Evolutionary conservation across 257 asterid genomes (phyloP).

Genomic region (Ocimum tenuiflorum): DNA sequence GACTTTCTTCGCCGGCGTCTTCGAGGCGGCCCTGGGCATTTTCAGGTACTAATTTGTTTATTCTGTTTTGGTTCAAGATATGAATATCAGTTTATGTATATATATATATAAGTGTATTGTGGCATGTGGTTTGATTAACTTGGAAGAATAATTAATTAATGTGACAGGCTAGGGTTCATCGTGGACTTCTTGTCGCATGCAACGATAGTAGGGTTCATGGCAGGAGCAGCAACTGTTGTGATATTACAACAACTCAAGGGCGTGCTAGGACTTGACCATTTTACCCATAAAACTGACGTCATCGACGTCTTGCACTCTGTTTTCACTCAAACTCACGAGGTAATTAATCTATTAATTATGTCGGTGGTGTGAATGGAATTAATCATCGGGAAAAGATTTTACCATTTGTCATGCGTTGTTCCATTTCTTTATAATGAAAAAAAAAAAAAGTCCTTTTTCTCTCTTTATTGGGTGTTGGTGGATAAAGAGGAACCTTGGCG

Average conservation of each 20-base stretch:
- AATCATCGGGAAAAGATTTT: neutral
- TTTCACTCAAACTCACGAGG: slow-evolving; percentile 72
- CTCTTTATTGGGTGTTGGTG: neutral
- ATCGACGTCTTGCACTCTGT: slow-evolving; percentile 71
- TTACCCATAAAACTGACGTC: slow-evolving; percentile 68
- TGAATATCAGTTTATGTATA: neutral
- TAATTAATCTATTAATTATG: slow-evolving; percentile 21
- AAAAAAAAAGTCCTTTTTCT: neutral
- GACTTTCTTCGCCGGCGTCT: slow-evolving; percentile 69
- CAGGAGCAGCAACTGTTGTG: slow-evolving; percentile 93
- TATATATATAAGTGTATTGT: too few relatives aligned
- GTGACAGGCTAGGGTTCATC: slow-evolving; percentile 73
- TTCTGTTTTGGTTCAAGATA: too few relatives aligned
- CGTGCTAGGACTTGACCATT: slow-evolving; percentile 65
- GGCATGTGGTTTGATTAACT: neutral
- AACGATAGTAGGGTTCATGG: slow-evolving; percentile 95
- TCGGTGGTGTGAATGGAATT: neutral
- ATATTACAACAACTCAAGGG: slow-evolving; percentile 80
- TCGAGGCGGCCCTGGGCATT: slow-evolving; percentile 61
- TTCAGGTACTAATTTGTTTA: too few relatives aligned
- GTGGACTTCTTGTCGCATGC: slow-evolving; percentile 98
- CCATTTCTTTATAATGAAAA: neutral
- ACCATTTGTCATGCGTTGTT: neutral
- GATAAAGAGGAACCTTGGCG: neutral
- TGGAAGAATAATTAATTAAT: neutral